Base-by-base conservation (phyloP, 2,329 filamentous ascomycete genomes). In the Penicillium sp. region DNA sequence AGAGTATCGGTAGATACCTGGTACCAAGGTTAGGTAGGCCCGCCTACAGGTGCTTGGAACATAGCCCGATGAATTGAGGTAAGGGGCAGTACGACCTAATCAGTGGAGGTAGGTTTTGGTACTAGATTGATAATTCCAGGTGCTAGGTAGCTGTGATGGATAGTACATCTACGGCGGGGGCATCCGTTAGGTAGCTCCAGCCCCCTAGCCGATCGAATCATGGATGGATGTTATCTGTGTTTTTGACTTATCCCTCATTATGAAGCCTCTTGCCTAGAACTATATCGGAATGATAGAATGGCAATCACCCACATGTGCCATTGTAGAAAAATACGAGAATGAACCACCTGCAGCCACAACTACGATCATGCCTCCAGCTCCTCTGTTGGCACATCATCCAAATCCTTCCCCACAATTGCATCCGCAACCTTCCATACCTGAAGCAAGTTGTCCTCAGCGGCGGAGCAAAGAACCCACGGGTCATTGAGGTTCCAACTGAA, bases 401-500 rank as follows among this genome's bases (percentile, higher is more conserved):
- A 82, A 71, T 93, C 90, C 68, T 88, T 89, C 64, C 88, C 88
- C 38, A 94, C 90, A 73, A 95, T 93, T 1, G 90, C 86, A 71
- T 92, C 89, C 4, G 90, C 88, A 22, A 92, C 90, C 78, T 91
- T 93, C 91, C 91, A 98, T 68, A 97, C 91, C 78, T 99, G 95
- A 63, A 99, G 85, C 66, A 98, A 82, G 73, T 99, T 99, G 79
- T 99, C 95, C 75, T 99, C 96, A 0, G 94, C 95, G 15, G 95
- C 93, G 62, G 91, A 96, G 75, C 92, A 93, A 67, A 99, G 90
- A 57, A 97, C 86, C 96, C 96, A 99, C 4, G 94, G 93, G 71
- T 97, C 92, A 74, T 96, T 96, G 67, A 88, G 87, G 77, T 99
- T 99, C 94, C 94, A 99, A 78, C 90, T 94, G 73, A 99, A 99